These are phyloP conservation scores for Saccharomyces jurei DNA, from an alignment of 805 yeast species.

Conservation along the genomic window DNA sequence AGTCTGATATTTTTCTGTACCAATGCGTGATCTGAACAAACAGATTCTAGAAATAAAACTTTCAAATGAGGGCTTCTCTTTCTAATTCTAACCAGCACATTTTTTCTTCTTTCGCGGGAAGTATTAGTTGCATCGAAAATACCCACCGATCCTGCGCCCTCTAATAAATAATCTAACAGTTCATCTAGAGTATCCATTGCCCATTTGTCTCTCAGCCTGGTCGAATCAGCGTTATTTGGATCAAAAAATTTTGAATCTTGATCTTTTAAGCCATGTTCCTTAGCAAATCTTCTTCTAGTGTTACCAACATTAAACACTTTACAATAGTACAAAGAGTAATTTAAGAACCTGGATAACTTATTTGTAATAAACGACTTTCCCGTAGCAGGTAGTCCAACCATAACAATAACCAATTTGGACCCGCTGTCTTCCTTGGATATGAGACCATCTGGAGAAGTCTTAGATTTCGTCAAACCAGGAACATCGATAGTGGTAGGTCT, in stretches of 20 bases:
- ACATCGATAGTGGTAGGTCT: slow-evolving; percentile 82
- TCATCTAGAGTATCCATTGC: slow-evolving; percentile 90
- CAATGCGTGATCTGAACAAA: slow-evolving; percentile 71
- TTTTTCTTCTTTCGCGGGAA: slow-evolving; percentile 53
- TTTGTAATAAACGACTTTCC: slow-evolving; percentile 93
- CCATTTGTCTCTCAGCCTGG: slow-evolving; percentile 79
- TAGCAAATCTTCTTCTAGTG: slow-evolving; percentile 70
- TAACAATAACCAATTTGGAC: slow-evolving; percentile 79
- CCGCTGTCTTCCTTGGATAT: slow-evolving; percentile 62
- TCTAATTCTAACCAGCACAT: slow-evolving; percentile 49
- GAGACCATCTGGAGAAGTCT: slow-evolving; percentile 67
- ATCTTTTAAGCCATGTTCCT: slow-evolving; percentile 22
- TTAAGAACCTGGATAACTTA: slow-evolving; percentile 79
- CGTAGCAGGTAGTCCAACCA: slow-evolving; percentile 94
- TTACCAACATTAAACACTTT: slow-evolving; percentile 92
- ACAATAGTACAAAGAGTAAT: slow-evolving; percentile 90
- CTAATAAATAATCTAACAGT: slow-evolving; percentile 67
- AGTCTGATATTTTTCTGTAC: slow-evolving; percentile 78
- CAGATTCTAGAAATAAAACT: slow-evolving; percentile 76
- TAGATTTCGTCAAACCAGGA: slow-evolving; percentile 83
- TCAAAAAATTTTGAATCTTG: slow-evolving; percentile 83
- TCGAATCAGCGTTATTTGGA: slow-evolving; percentile 63
- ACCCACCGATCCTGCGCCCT: slow-evolving; percentile 85
- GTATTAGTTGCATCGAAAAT: slow-evolving; percentile 82
- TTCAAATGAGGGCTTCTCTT: slow-evolving; percentile 57